A percentile compares a stretch with the other conserved stretches of the same genome.
Evolutionary conservation across 2,329 filamentous ascomycete genomes (phyloP).

Genomic region (Aspergillus sp.): DNA sequence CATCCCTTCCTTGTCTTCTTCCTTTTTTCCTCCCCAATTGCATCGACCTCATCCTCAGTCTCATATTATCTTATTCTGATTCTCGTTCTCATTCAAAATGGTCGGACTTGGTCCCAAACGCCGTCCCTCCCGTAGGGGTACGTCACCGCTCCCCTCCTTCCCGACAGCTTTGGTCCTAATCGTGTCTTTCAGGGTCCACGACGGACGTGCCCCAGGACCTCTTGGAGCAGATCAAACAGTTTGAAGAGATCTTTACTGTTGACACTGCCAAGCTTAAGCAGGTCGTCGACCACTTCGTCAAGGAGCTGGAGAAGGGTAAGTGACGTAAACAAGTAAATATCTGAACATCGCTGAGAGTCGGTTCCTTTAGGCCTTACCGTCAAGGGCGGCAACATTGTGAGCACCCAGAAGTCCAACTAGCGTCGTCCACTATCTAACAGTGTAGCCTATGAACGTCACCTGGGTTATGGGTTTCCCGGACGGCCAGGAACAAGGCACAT

Average conservation of each 20-base stretch:
- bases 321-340: background rate
- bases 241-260: constrained; percentile 83
- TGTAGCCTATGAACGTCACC: constrained; percentile 92
- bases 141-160: constrained; percentile 34
- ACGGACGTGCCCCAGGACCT: constrained; percentile 86
- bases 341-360: constrained; percentile 1
- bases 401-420: constrained; percentile 34
- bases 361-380: constrained; percentile 66
- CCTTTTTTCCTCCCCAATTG: background rate
- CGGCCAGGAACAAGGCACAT: constrained; percentile 83
- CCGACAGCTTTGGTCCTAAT: constrained; percentile 5
- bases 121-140: constrained; percentile 72
- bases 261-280: constrained; percentile 77
- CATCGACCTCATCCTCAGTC: background rate
- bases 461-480: constrained; percentile 92
- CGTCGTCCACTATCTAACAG: background rate
- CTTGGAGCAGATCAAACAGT: constrained; percentile 72
- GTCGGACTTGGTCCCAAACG: constrained; percentile 64
- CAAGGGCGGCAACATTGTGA: constrained; percentile 88
- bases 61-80: constrained; percentile 1
- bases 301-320: constrained; percentile 80
- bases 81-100: constrained; percentile 48
- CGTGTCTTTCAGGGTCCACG: constrained; percentile 68
- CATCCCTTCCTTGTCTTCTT: background rate
- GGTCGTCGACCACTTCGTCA: constrained; percentile 85